phyloP scores from a whole-genome alignment of 306 rosid species.

The Vigna trinervia region DNA sequence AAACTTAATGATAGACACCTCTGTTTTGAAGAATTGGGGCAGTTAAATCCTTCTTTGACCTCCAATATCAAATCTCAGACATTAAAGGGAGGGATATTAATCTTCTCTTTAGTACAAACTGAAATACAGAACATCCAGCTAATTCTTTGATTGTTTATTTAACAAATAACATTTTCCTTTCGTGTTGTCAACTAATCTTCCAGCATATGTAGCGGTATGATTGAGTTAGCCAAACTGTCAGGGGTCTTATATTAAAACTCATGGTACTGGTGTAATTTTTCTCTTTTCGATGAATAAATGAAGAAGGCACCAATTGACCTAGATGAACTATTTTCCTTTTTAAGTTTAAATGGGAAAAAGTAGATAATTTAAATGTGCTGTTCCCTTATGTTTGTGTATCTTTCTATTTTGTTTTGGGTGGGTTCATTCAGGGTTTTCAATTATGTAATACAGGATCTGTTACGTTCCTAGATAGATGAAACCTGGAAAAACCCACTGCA shows the following conservation, averaged over 20 bases:
- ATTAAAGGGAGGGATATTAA: slow-evolving; percentile 25
- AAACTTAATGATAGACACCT: slow-evolving; percentile 17
- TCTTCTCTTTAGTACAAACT: slow-evolving; percentile 29
- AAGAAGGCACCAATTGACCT: slow-evolving; percentile 20
- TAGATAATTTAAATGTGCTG: slow-evolving; percentile 2
- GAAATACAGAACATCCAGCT: background rate
- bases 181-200: slow-evolving; percentile 29
- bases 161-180: slow-evolving; percentile 11
- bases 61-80: slow-evolving; percentile 5
- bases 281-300: slow-evolving; percentile 17
- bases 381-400: background rate
- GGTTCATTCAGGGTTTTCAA: background rate
- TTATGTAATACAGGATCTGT: slow-evolving; percentile 1
- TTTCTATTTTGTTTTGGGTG: slow-evolving; percentile 25
- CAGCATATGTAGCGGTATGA: background rate
- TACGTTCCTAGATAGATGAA: no score
- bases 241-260: background rate
- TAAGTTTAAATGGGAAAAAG: background rate
- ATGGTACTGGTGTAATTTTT: background rate
- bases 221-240: background rate
- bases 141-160: slow-evolving; percentile 26
- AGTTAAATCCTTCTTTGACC: slow-evolving; percentile 33
- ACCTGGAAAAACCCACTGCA: no score
- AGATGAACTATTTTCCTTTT: slow-evolving; percentile 20
- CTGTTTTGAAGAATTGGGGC: slow-evolving; percentile 25